Conservation (phyloP, 768 basidiomycete genomes). For the Xanthoconium purpureum region DNA sequence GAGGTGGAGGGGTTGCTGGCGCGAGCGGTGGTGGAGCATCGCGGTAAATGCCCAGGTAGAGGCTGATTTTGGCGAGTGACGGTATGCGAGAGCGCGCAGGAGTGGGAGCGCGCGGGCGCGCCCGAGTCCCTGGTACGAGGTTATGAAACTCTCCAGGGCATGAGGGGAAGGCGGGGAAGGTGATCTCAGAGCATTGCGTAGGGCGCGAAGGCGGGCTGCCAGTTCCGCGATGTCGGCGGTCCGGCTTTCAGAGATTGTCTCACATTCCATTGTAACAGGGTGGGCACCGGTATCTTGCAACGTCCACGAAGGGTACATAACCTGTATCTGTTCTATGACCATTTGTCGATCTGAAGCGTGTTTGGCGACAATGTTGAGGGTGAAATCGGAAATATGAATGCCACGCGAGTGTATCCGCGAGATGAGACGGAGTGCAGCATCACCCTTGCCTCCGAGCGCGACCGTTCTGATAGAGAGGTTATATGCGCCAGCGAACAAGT, state of each 20-base stretch:
- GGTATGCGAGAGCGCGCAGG: conserved; percentile 21
- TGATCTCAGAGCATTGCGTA: conserved; percentile 25
- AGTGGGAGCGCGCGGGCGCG: conserved; percentile 17
- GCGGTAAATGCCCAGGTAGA: conserved; percentile 28
- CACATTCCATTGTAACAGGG: background rate
- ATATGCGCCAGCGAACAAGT: conserved; percentile 23
- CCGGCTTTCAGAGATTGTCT: background rate
- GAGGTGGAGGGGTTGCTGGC: conserved; percentile 12
- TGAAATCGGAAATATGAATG: conserved; percentile 34
- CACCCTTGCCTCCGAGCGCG: conserved; percentile 35
- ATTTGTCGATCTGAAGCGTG: conserved; percentile 12
- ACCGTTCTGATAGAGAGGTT: conserved; percentile 43
- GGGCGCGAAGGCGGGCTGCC: conserved; percentile 20
- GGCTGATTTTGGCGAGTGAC: conserved; percentile 24
- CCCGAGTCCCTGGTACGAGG: conserved; percentile 22
- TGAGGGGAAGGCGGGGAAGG: conserved; percentile 20
- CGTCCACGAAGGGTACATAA: conserved; percentile 14
- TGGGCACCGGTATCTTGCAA: background rate
- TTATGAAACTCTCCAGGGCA: conserved; percentile 17
- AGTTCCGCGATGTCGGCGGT: conserved; percentile 10
- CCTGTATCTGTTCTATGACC: conserved; percentile 7
- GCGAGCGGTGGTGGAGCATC: conserved; percentile 28
- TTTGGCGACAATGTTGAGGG: conserved; percentile 35
- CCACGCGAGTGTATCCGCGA: conserved; percentile 31
- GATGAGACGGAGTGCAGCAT: conserved; percentile 46